phyloP scores from a whole-genome alignment of 768 basidiomycete species.

The Leccinum truebloodii region DNA sequence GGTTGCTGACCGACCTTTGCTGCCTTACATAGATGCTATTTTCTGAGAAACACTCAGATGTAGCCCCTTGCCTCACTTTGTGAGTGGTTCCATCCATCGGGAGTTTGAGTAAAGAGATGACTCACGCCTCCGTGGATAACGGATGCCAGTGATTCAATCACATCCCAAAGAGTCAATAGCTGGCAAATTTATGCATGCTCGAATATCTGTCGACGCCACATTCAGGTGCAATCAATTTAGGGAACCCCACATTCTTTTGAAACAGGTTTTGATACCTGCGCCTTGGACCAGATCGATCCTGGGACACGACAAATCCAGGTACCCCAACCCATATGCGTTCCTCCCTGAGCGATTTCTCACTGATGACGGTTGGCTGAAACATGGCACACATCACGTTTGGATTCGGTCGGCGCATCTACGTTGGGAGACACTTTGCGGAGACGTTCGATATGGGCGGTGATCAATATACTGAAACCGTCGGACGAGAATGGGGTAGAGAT shows the following conservation, averaged over 20 bases:
- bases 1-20: constrained; percentile 10
- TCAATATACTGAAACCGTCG: background rate
- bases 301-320: background rate
- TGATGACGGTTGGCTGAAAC: background rate
- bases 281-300: background rate
- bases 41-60: constrained; percentile 29
- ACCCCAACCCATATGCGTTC: background rate
- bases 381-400: constrained; percentile 14
- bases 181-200: background rate
- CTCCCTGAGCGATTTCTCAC: background rate
- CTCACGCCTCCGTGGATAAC: constrained; percentile 10
- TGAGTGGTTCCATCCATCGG: background rate
- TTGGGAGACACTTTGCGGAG: constrained; percentile 15
- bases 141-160: background rate
- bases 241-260: constrained; percentile 29
- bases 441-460: background rate
- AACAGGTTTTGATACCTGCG: no score
- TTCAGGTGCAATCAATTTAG: constrained; percentile 21
- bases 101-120: background rate
- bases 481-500: background rate
- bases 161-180: constrained; percentile 37
- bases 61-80: background rate
- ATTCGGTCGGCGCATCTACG: constrained; percentile 24
- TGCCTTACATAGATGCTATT: constrained; percentile 40
- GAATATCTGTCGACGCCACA: background rate